These are phyloP conservation scores for Rhodamnia argentea DNA, from an alignment of 345 rosid genomes.

Conservation along the genomic window DNA sequence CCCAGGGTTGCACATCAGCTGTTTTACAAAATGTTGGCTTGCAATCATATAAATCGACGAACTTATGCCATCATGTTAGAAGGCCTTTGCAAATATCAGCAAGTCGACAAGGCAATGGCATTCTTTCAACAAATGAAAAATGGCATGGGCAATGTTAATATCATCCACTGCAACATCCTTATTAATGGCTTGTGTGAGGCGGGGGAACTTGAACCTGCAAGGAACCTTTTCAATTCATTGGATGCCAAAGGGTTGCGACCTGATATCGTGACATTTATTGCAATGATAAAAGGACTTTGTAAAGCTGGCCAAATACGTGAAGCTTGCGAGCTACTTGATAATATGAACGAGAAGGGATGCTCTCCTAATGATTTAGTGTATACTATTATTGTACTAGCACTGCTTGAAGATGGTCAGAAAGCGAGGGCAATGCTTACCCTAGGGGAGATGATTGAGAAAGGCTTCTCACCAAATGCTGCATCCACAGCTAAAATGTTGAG, in stretches of 20 bases:
- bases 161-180: not conserved
- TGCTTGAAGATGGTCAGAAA: not conserved
- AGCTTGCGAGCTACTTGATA: not conserved
- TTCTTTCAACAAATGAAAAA: not conserved
- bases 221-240: not conserved
- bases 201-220: not conserved
- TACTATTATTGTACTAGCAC: not conserved
- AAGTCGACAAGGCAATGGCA: not conserved
- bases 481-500: not conserved
- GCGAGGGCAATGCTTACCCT: not conserved
- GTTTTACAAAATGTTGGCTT: not conserved
- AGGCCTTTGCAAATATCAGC: constrained; percentile 1
- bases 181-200: not conserved
- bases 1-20: not conserved
- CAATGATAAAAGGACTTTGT: not conserved
- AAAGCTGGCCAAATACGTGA: not conserved
- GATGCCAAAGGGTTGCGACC: not conserved
- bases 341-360: not conserved
- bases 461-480: not conserved
- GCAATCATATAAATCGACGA: not conserved
- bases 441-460: not conserved
- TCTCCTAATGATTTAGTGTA: not conserved
- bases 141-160: not conserved
- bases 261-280: not conserved
- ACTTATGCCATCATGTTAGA: not conserved